A percentile compares a stretch with the other conserved stretches of the same genome.
phyloP scores from a whole-genome alignment of 2,329 filamentous ascomycete genomes.

The Fusarium compactum region DNA sequence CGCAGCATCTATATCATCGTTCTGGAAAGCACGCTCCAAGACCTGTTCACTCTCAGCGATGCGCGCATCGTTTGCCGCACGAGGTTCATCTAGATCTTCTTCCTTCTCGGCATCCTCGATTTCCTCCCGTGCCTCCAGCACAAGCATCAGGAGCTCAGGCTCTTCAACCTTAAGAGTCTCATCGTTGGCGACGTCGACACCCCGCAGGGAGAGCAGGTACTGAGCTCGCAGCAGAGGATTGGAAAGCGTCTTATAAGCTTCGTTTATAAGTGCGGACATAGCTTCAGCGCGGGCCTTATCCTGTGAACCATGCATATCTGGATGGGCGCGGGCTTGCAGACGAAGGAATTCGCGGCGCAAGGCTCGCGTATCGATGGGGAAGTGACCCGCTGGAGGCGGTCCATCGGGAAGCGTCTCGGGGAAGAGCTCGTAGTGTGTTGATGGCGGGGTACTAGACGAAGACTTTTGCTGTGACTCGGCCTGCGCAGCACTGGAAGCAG shows the following conservation, averaged over 20 bases:
- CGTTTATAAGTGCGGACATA: constrained; percentile 86
- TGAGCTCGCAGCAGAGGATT: constrained; percentile 87
- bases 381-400: constrained; percentile 81
- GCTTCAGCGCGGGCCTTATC: constrained; percentile 76
- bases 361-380: constrained; percentile 75
- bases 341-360: constrained; percentile 88
- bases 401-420: constrained; percentile 80
- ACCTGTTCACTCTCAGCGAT: constrained; percentile 72
- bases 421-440: constrained; percentile 89
- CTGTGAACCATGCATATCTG: constrained; percentile 72
- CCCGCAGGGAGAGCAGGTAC: constrained; percentile 81
- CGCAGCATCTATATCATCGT: constrained; percentile 74
- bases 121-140: constrained; percentile 81
- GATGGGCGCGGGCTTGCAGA: constrained; percentile 82
- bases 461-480: constrained; percentile 11
- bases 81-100: constrained; percentile 70
- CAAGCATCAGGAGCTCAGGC: constrained; percentile 78
- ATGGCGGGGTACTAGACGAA: constrained; percentile 34
- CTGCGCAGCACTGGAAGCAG: constrained; percentile 31
- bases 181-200: constrained; percentile 82
- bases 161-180: constrained; percentile 78
- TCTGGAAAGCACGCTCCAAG: constrained; percentile 74
- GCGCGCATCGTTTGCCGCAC: constrained; percentile 74
- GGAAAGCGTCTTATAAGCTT: constrained; percentile 87
- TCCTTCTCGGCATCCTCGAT: constrained; percentile 79